Percentiles rank a stretch among this genome's conserved stretches.
phyloP scores from a whole-genome alignment of 768 basidiomycete species.

The Panellus pusillus region DNA sequence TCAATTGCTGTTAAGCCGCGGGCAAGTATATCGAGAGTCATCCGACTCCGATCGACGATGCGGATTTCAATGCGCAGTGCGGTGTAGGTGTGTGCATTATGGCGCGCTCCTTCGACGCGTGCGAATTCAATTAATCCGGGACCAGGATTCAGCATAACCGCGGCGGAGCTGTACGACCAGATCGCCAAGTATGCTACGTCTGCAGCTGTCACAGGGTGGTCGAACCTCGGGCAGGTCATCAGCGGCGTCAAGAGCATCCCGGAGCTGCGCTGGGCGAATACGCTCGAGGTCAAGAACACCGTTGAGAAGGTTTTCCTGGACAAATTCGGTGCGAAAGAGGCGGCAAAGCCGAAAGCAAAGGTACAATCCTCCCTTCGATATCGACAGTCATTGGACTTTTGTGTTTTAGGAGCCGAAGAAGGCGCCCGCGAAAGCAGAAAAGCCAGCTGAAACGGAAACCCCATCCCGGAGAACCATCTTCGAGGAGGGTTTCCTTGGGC shows the following conservation, averaged over 20 bases:
- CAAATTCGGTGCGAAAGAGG: slow-evolving; percentile 72
- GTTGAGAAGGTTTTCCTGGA: slow-evolving; percentile 69
- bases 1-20: slow-evolving; percentile 53
- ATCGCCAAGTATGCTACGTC: slow-evolving; percentile 59
- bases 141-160: slow-evolving; percentile 76
- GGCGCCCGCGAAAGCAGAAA: slow-evolving; percentile 30
- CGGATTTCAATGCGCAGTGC: slow-evolving; percentile 73
- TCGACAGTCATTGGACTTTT: background rate
- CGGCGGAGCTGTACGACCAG: slow-evolving; percentile 56
- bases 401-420: slow-evolving; percentile 50
- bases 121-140: background rate
- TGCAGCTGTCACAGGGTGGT: slow-evolving; percentile 68
- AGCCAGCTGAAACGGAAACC: slow-evolving; percentile 34
- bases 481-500: slow-evolving; percentile 91
- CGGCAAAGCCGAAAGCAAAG: slow-evolving; percentile 65
- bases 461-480: slow-evolving; percentile 68
- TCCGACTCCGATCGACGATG: slow-evolving; percentile 59
- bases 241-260: slow-evolving; percentile 61
- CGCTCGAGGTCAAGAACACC: slow-evolving; percentile 81
- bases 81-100: slow-evolving; percentile 73
- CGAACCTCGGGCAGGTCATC: slow-evolving; percentile 65
- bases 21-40: slow-evolving; percentile 70
- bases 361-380: slow-evolving; percentile 31
- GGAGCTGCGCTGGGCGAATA: slow-evolving; percentile 77
- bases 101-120: background rate